Conservation (phyloP, 2,329 filamentous ascomycete species). For the Pyrenochaeta sp. region DNA sequence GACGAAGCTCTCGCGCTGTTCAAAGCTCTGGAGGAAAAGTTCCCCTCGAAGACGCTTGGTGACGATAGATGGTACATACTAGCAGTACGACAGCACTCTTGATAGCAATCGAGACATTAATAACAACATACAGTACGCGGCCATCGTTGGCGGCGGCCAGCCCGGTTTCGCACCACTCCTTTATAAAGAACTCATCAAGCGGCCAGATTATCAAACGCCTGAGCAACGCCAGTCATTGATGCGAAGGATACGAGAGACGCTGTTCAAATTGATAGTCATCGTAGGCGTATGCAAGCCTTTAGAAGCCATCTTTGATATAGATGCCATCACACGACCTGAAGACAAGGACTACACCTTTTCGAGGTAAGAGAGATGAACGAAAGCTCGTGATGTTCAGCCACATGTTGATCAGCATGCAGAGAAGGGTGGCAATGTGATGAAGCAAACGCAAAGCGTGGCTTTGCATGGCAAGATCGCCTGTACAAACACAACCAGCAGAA, state of each 20-base stretch:
- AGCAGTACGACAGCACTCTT: constrained; percentile 34
- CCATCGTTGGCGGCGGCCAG: constrained; percentile 61
- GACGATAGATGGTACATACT: constrained; percentile 59
- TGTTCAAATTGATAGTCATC: constrained; percentile 66
- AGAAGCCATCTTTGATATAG: constrained; percentile 67
- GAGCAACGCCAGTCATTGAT: constrained; percentile 59
- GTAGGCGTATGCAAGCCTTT: constrained; percentile 71
- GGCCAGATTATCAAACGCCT: constrained; percentile 56
- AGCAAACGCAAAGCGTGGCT: constrained; percentile 62
- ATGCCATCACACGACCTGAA: constrained; percentile 60
- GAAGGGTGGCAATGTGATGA: constrained; percentile 67
- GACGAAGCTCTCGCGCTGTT: constrained; percentile 54
- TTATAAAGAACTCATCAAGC: constrained; percentile 63
- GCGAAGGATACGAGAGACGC: constrained; percentile 63
- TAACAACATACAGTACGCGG: constrained; percentile 43
- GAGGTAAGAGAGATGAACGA: constrained; percentile 43
- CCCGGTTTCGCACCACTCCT: constrained; percentile 62
- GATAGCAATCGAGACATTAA: not conserved
- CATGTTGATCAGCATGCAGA: constrained; percentile 25
- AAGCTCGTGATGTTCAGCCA: not conserved
- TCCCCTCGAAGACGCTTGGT: constrained; percentile 54
- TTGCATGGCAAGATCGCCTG: constrained; percentile 65
- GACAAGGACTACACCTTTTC: constrained; percentile 66
- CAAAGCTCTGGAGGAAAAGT: constrained; percentile 53
- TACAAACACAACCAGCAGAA: constrained; percentile 61